These are phyloP conservation scores for Zelopaecilomyces penicillatus DNA, from an alignment of 2,329 filamentous ascomycete species.

Conservation along the genomic window DNA sequence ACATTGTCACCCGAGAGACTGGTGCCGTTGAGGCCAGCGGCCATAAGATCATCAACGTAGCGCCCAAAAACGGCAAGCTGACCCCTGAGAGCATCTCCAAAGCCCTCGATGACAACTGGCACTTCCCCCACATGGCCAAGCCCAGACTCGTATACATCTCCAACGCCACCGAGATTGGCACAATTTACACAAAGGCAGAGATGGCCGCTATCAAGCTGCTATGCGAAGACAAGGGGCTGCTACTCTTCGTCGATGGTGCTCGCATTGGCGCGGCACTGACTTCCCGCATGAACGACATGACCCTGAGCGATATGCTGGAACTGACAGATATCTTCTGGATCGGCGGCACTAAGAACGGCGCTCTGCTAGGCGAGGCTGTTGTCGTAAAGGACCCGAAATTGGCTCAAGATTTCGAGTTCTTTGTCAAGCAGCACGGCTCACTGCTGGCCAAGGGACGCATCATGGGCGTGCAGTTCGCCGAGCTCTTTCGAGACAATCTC, in stretches of 20 bases:
- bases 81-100: slow-evolving; percentile 33
- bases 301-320: slow-evolving; percentile 34
- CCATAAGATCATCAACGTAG: slow-evolving; percentile 43
- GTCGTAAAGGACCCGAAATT: slow-evolving; percentile 34
- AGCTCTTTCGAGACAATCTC: slow-evolving; percentile 36
- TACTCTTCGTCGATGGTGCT: slow-evolving; percentile 41
- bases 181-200: slow-evolving; percentile 36
- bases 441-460: slow-evolving; percentile 41
- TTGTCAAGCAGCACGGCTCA: slow-evolving; percentile 43
- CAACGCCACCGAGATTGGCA: slow-evolving; percentile 42
- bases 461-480: slow-evolving; percentile 41
- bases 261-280: slow-evolving; percentile 36
- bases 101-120: slow-evolving; percentile 38
- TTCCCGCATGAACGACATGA: slow-evolving; percentile 34
- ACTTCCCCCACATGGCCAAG: slow-evolving; percentile 44
- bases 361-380: slow-evolving; percentile 41
- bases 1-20: slow-evolving; percentile 41
- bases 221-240: slow-evolving; percentile 31
- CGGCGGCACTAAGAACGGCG: slow-evolving; percentile 44
- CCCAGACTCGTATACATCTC: slow-evolving; percentile 44
- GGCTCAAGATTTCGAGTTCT: slow-evolving; percentile 40
- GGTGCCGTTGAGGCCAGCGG: slow-evolving; percentile 43
- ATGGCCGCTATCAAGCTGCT: slow-evolving; percentile 31
- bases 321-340: slow-evolving; percentile 47
- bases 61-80: slow-evolving; percentile 37